Conservation (phyloP, 805 yeast genomes). For the Dipodascopsis tothii region DNA sequence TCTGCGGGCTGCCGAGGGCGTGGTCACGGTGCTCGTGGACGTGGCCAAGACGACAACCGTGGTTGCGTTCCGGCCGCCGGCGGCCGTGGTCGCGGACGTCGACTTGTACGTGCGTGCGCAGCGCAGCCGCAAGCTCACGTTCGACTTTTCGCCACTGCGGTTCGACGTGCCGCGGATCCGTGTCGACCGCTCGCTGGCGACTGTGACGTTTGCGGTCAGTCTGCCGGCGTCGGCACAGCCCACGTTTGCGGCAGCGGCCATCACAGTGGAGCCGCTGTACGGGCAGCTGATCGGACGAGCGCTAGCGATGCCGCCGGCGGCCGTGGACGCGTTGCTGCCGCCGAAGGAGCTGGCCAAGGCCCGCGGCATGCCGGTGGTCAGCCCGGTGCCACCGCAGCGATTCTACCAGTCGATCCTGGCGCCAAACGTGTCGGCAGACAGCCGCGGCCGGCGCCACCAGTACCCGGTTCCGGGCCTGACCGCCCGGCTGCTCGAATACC, state of each 20-base stretch:
- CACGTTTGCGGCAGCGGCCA: conserved; percentile 11
- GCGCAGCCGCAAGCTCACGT: background rate
- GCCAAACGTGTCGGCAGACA: conserved; percentile 7
- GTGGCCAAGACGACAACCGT: no score
- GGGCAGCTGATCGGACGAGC: conserved; percentile 13
- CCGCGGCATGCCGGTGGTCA: background rate
- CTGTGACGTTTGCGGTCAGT: conserved; percentile 11
- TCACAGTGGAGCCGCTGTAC: conserved; percentile 7
- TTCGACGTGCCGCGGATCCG: background rate
- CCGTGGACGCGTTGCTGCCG: conserved; percentile 6
- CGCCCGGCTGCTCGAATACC: conserved; percentile 22
- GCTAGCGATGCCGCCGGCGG: conserved; percentile 5
- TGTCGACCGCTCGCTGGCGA: no score
- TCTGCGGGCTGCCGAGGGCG: no score
- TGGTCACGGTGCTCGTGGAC: no score
- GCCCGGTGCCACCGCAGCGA: conserved; percentile 6
- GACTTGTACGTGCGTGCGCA: no score
- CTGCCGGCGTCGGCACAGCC: conserved; percentile 9
- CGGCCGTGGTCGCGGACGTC: no score
- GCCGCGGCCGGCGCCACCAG: no score
- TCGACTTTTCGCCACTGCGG: background rate
- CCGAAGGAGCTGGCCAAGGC: conserved; percentile 8
- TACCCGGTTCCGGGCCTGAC: conserved; percentile 4
- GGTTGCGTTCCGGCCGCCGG: no score
- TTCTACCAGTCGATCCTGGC: conserved; percentile 16